Evolutionary conservation across 2,329 filamentous ascomycete genomes (phyloP).

Genomic region (Nemania abortiva): DNA sequence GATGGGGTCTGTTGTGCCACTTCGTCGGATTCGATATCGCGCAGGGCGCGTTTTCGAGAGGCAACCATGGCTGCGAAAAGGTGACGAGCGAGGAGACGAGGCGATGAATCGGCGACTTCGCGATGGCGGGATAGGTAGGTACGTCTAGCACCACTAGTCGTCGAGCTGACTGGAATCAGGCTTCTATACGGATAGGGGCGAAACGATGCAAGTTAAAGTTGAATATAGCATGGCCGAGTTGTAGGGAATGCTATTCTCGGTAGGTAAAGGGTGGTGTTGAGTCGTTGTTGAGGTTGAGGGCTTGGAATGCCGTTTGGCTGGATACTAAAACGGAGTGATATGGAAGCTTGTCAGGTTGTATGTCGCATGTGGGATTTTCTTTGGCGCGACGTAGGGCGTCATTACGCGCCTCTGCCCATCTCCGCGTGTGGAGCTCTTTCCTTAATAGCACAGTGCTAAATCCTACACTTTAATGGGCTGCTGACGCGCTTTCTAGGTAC

Average conservation of each 20-base stretch:
- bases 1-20: constrained; percentile 42
- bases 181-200: constrained; percentile 12
- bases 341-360: constrained; percentile 23
- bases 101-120: constrained; percentile 11
- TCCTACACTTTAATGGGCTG: background rate
- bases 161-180: background rate
- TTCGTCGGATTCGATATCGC: constrained; percentile 56
- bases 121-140: constrained; percentile 8
- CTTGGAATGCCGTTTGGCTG: constrained; percentile 13
- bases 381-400: constrained; percentile 41
- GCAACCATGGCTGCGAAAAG: constrained; percentile 55
- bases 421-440: constrained; percentile 26
- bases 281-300: constrained; percentile 1
- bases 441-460: constrained; percentile 14
- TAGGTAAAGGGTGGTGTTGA: background rate
- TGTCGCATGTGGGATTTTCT: constrained; percentile 41
- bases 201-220: constrained; percentile 14
- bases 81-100: background rate
- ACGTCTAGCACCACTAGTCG: constrained; percentile 4
- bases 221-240: constrained; percentile 30
- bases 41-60: constrained; percentile 62
- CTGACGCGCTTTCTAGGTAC: background rate
- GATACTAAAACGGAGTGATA: constrained; percentile 9
- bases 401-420: constrained; percentile 35
- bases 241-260: background rate